phyloP scores from a whole-genome alignment of 2,329 filamentous ascomycete species.

The Raffaelea deltoideospora region DNA sequence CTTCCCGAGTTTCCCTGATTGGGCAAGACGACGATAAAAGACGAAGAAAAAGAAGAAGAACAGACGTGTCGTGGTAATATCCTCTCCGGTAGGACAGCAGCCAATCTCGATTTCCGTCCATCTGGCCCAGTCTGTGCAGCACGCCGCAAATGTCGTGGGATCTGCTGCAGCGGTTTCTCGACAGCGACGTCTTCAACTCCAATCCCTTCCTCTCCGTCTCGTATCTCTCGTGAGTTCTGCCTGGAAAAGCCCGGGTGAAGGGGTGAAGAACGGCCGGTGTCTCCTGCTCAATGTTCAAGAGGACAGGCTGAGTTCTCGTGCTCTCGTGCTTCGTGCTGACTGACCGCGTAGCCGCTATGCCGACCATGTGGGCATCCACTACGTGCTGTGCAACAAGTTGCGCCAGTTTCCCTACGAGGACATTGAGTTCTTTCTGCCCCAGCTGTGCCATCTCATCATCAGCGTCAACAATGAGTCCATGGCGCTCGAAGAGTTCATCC shows the following conservation, averaged over 20 bases:
- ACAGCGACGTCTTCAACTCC: constrained; percentile 88
- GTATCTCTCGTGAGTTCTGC: constrained; percentile 70
- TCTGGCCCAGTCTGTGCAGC: neutral
- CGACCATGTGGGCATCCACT: constrained; percentile 80
- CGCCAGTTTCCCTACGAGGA: constrained; percentile 82
- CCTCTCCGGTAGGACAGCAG: too few relatives aligned
- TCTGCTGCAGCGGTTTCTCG: constrained; percentile 77
- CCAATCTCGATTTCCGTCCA: too few relatives aligned
- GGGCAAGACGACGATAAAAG: neutral
- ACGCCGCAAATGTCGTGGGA: constrained; percentile 54
- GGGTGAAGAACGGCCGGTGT: too few relatives aligned
- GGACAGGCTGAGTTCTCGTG: too few relatives aligned
- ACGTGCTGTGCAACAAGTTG: constrained; percentile 77
- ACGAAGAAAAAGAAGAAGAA: neutral
- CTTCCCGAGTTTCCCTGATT: neutral
- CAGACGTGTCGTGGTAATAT: too few relatives aligned
- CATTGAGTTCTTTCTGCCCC: constrained; percentile 83
- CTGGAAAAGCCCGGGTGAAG: too few relatives aligned
- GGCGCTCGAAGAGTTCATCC: constrained; percentile 75
- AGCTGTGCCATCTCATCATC: constrained; percentile 76
- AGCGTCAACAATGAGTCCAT: constrained; percentile 85
- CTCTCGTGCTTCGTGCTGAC: neutral
- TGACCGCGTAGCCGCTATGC: constrained; percentile 53
- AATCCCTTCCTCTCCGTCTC: constrained; percentile 79
- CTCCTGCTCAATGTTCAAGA: too few relatives aligned